Evolutionary conservation across 1,284 basidiomycete genomes (phyloP).

Genomic region (Megacollybia platyphylla): DNA sequence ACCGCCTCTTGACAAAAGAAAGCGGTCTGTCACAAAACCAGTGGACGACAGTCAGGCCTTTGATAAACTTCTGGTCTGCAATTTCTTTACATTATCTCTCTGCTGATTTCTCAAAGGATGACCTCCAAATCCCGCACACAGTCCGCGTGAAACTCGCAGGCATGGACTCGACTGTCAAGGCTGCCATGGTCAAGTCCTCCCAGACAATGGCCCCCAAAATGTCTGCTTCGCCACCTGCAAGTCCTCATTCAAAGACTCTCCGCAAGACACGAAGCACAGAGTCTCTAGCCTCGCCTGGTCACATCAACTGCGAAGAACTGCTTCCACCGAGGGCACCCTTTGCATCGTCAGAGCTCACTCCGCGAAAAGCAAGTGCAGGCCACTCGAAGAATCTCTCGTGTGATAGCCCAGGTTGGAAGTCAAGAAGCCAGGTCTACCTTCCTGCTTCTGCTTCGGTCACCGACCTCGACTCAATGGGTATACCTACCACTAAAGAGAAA

Average conservation of each 20-base stretch:
- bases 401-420: slow-evolving; percentile 33
- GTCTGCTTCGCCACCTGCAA: slow-evolving; percentile 18
- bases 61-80: slow-evolving; percentile 55
- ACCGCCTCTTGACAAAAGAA: slow-evolving; percentile 26
- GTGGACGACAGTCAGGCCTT: slow-evolving; percentile 46
- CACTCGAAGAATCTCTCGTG: slow-evolving; percentile 45
- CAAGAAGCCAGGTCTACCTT: slow-evolving; percentile 34
- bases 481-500: slow-evolving; percentile 33
- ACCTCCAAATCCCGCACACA: slow-evolving; percentile 71
- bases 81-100: slow-evolving; percentile 18
- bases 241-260: slow-evolving; percentile 24
- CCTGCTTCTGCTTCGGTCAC: slow-evolving; percentile 22
- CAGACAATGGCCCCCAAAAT: slow-evolving; percentile 43
- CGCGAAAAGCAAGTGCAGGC: slow-evolving; percentile 26
- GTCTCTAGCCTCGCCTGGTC: slow-evolving; percentile 38
- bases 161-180: slow-evolving; percentile 75
- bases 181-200: slow-evolving; percentile 82
- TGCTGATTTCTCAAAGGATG: slow-evolving; percentile 37
- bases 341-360: slow-evolving; percentile 22
- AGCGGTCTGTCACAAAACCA: slow-evolving; percentile 22
- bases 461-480: slow-evolving; percentile 18
- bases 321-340: slow-evolving; percentile 24
- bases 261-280: slow-evolving; percentile 63
- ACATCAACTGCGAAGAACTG: slow-evolving; percentile 18
- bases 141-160: slow-evolving; percentile 64